Evolutionary conservation across 345 rosid species (phyloP).

Genomic region (Bruguiera parviflora): DNA sequence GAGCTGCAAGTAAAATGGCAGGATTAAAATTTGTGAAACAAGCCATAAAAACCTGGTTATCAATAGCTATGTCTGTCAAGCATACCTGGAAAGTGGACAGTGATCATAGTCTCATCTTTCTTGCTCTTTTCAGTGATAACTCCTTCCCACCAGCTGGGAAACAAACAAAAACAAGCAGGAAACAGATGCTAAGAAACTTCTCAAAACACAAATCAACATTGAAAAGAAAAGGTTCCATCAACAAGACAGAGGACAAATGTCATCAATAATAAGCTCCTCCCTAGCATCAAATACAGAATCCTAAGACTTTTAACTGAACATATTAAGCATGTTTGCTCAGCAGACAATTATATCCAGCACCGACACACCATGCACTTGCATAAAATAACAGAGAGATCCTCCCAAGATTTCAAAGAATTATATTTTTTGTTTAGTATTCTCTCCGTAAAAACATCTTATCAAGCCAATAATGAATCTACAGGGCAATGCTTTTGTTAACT

Average conservation of each 20-base stretch:
- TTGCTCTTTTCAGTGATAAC: constrained; percentile 74
- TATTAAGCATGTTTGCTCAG: no score
- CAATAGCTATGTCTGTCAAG: background rate
- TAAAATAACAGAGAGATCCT: no score
- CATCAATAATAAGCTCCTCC: background rate
- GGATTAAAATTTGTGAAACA: constrained; percentile 7
- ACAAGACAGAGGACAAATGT: background rate
- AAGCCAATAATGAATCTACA: no score
- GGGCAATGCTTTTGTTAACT: no score
- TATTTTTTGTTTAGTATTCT: no score
- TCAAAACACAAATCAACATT: background rate
- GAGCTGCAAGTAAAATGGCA: constrained; percentile 45
- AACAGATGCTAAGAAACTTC: background rate
- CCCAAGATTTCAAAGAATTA: no score
- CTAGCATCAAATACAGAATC: no score
- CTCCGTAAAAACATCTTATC: no score
- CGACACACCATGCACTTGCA: no score
- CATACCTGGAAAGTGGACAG: constrained; percentile 78
- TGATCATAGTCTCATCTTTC: constrained; percentile 63
- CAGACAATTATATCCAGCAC: no score
- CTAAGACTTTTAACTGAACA: no score
- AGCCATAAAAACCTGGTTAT: background rate
- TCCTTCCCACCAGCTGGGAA: constrained; percentile 94
- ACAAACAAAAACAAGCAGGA: constrained; percentile 14
- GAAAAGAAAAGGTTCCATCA: constrained; percentile 4